Percentiles rank a stretch among this genome's conserved stretches.
Evolutionary conservation across 371 early-diverging fungal genomes (phyloP).

Genomic region (Apophysomyces sp.): DNA sequence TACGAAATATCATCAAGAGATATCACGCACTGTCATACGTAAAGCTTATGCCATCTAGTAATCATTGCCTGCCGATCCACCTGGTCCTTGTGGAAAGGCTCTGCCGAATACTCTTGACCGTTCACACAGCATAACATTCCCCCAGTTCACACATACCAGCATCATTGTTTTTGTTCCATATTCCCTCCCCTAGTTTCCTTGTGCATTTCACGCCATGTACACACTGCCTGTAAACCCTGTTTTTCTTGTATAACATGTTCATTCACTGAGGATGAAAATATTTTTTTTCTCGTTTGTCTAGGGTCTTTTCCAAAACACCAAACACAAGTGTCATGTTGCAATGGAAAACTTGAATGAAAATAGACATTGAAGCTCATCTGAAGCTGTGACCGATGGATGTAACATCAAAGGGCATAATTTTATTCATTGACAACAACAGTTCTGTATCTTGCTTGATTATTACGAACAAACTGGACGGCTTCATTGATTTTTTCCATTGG

Average conservation of each 20-base stretch:
- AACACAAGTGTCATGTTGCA: too few relatives aligned
- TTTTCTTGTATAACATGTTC: neutral
- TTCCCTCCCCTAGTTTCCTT: neutral
- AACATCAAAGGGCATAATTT: neutral
- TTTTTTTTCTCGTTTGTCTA: slow-evolving; percentile 4
- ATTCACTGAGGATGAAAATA: neutral
- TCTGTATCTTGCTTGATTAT: slow-evolving; percentile 32
- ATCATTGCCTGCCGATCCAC: slow-evolving; percentile 57
- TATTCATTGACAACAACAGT: slow-evolving; percentile 27
- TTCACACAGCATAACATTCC: neutral
- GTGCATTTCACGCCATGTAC: neutral
- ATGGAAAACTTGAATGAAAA: too few relatives aligned
- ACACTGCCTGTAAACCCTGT: neutral
- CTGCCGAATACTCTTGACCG: slow-evolving; percentile 37
- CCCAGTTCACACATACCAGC: neutral
- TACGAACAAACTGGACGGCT: slow-evolving; percentile 27
- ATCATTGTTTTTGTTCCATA: neutral
- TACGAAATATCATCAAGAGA: slow-evolving; percentile 58
- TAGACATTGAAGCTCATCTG: neutral
- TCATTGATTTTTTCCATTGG: slow-evolving; percentile 49
- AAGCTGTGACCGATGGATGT: neutral
- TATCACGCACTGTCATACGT: slow-evolving; percentile 58
- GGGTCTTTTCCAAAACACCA: too few relatives aligned
- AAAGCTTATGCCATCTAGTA: slow-evolving; percentile 48
- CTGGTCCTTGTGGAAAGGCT: slow-evolving; percentile 51